Conservation (phyloP, 1,284 basidiomycete species). For the Malassezia psittaci region DNA sequence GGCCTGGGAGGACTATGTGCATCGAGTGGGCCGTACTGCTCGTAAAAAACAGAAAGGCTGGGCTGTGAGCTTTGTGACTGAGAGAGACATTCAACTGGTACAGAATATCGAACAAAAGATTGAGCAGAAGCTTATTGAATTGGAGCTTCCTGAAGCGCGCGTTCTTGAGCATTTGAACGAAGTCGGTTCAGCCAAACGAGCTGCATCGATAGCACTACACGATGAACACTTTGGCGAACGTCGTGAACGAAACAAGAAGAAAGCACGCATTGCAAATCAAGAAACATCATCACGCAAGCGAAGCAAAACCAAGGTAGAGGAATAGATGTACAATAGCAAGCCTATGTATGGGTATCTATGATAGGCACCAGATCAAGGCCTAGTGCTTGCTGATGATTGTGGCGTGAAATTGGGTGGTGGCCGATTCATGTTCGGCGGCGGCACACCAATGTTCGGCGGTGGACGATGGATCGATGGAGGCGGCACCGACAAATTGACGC, state of each 20-base stretch:
- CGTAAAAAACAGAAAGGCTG: slow-evolving; percentile 81
- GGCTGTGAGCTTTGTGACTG: slow-evolving; percentile 87
- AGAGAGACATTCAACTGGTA: slow-evolving; percentile 77
- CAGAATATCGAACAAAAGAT: slow-evolving; percentile 76
- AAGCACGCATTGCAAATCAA: slow-evolving; percentile 42
- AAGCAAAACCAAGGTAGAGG: background rate
- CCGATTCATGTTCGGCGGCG: slow-evolving; percentile 8
- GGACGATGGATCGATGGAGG: background rate
- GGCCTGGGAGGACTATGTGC: slow-evolving; percentile 56
- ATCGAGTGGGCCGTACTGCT: slow-evolving; percentile 68
- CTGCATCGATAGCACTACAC: slow-evolving; percentile 87
- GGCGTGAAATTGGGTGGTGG: slow-evolving; percentile 9
- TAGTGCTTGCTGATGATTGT: slow-evolving; percentile 4
- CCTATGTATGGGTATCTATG: slow-evolving; percentile 1
- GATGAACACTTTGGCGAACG: slow-evolving; percentile 81
- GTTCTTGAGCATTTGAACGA: slow-evolving; percentile 77
- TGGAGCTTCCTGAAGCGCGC: slow-evolving; percentile 58
- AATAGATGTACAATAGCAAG: slow-evolving; percentile 4
- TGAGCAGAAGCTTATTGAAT: slow-evolving; percentile 51
- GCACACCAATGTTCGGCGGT: slow-evolving; percentile 6
- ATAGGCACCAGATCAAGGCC: background rate
- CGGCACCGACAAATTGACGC: slow-evolving; percentile 1
- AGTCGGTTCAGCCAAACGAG: slow-evolving; percentile 80
- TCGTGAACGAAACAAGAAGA: slow-evolving; percentile 66
- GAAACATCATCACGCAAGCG: background rate